phyloP scores from a whole-genome alignment of 2,329 filamentous ascomycete genomes.

The Plenodomus tracheiphilus region DNA sequence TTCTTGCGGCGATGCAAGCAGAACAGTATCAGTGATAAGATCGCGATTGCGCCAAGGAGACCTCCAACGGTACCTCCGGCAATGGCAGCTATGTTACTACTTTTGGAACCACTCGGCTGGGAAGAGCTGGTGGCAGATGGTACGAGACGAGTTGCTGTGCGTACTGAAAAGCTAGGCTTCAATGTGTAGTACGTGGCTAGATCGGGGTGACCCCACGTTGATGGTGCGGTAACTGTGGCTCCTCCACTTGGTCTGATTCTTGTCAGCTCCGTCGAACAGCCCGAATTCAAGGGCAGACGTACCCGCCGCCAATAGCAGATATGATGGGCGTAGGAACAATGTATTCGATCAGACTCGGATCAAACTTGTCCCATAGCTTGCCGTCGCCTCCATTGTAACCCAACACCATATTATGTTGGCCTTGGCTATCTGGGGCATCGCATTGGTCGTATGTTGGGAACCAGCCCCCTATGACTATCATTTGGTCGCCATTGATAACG shows the following conservation, averaged over 20 bases:
- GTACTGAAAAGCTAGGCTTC: conserved; percentile 50
- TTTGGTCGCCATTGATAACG: conserved; percentile 60
- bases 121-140: conserved; percentile 26
- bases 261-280: conserved; percentile 20
- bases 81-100: conserved; percentile 42
- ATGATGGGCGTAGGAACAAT: conserved; percentile 58
- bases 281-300: conserved; percentile 10
- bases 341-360: conserved; percentile 56
- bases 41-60: conserved; percentile 34
- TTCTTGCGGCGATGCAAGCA: conserved; percentile 45
- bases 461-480: conserved; percentile 65
- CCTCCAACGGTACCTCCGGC: conserved; percentile 48
- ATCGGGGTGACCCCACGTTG: conserved; percentile 56
- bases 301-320: conserved; percentile 50
- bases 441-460: conserved; percentile 54
- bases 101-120: conserved; percentile 11
- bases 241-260: conserved; percentile 51
- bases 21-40: conserved; percentile 39
- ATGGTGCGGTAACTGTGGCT: conserved; percentile 58
- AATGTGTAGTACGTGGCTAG: conserved; percentile 59
- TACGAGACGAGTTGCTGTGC: conserved; percentile 57
- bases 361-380: conserved; percentile 57
- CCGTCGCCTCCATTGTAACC: conserved; percentile 50
- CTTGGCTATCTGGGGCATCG: conserved; percentile 58
- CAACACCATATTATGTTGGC: too few species aligned